Evolutionary conservation across 306 rosid genomes (phyloP).

Genomic region (Gastrolobium villosum): DNA sequence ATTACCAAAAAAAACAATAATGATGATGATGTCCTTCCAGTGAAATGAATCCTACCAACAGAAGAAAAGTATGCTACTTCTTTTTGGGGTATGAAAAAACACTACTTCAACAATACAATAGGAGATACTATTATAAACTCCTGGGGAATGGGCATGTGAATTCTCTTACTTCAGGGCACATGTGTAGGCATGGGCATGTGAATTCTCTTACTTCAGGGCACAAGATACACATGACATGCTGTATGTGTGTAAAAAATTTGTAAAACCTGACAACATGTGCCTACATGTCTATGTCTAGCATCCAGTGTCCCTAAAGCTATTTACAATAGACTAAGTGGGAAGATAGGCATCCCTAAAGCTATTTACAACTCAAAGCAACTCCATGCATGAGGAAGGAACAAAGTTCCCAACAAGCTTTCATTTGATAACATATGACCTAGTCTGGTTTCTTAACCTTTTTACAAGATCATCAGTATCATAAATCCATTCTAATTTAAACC

Average conservation of each 20-base stretch:
- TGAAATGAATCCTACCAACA: slow-evolving; percentile 15
- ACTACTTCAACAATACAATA: neutral
- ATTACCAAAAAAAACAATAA: neutral
- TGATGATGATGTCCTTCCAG: neutral
- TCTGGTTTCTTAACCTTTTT: neutral
- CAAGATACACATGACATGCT: slow-evolving; percentile 21
- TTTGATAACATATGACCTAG: slow-evolving; percentile 1
- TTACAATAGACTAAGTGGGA: neutral
- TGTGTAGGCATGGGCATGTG: neutral
- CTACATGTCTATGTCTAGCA: neutral
- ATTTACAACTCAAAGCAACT: slow-evolving; percentile 28
- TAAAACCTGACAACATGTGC: slow-evolving; percentile 1
- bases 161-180: slow-evolving; percentile 11
- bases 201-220: slow-evolving; percentile 9
- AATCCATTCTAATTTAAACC: slow-evolving; percentile 15
- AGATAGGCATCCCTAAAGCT: slow-evolving; percentile 31
- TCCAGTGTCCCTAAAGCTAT: too few species aligned
- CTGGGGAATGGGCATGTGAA: neutral
- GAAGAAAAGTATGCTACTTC: neutral
- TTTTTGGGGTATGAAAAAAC: neutral
- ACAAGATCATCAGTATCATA: slow-evolving; percentile 14
- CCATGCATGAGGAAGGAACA: slow-evolving; percentile 38
- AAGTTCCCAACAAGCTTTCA: slow-evolving; percentile 31
- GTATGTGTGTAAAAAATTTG: neutral
- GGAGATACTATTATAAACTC: neutral